Conservation (phyloP, 106 monocot species). For the Ottelia alismoides region DNA sequence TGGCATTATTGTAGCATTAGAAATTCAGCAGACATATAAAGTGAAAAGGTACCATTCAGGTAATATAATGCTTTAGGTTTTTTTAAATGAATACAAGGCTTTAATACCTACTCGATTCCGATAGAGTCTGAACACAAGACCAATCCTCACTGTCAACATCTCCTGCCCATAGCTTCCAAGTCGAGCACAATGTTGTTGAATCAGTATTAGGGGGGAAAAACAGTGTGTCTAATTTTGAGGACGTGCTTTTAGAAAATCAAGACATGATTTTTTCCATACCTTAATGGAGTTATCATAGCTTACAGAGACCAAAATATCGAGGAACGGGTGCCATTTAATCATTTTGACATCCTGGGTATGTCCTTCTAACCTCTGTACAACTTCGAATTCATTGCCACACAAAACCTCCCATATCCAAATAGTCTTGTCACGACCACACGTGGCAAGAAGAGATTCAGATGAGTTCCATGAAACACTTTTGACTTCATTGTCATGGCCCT, state of each 20-base stretch:
- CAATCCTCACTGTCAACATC: conserved; percentile 85
- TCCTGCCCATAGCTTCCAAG: conserved; percentile 70
- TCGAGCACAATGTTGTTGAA: not conserved
- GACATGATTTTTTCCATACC: too few relatives aligned
- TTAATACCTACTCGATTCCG: conserved; percentile 41
- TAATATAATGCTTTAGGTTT: too few relatives aligned
- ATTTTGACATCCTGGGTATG: conserved; percentile 98
- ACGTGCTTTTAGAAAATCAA: too few relatives aligned
- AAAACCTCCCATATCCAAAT: conserved; percentile 99
- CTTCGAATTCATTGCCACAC: conserved; percentile 88
- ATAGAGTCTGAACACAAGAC: conserved; percentile 80
- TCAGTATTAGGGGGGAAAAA: not conserved
- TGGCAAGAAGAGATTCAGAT: conserved; percentile 76
- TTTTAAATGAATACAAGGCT: too few relatives aligned
- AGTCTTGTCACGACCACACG: conserved; percentile 86
- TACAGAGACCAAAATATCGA: conserved; percentile 88
- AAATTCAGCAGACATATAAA: too few relatives aligned
- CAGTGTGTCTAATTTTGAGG: too few relatives aligned
- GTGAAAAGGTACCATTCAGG: too few relatives aligned
- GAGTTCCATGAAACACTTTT: conserved; percentile 91
- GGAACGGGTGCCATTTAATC: conserved; percentile 86
- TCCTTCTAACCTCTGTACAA: conserved; percentile 69
- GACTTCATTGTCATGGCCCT: conserved; percentile 99
- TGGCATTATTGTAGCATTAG: too few relatives aligned
- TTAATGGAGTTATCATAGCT: conserved; percentile 95